Evolutionary conservation across 768 basidiomycete species (phyloP).

Genomic region (Leccinum disarticulatum): DNA sequence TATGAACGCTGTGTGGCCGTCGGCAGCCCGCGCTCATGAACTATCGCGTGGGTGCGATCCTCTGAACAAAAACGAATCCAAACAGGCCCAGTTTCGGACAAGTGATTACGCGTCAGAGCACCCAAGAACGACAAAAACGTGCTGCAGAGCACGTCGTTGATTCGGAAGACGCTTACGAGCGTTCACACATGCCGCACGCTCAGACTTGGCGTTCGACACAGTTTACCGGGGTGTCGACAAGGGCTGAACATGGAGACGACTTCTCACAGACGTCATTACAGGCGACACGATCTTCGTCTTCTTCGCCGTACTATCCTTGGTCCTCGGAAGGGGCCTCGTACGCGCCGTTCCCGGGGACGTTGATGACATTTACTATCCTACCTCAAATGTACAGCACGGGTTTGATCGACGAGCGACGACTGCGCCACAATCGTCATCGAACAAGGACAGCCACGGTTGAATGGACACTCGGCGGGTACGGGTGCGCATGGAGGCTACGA

Average conservation of each 20-base stretch:
- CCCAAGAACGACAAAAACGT: slow-evolving; percentile 53
- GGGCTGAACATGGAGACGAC: slow-evolving; percentile 10
- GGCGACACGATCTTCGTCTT: slow-evolving; percentile 22
- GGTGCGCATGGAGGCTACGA: slow-evolving; percentile 21
- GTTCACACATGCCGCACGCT: slow-evolving; percentile 23
- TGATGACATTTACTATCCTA: slow-evolving; percentile 73
- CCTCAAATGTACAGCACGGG: slow-evolving; percentile 78
- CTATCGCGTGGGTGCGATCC: slow-evolving; percentile 65
- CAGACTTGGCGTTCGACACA: slow-evolving; percentile 33
- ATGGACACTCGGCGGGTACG: slow-evolving; percentile 13
- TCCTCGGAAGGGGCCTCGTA: slow-evolving; percentile 31
- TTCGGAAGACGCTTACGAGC: slow-evolving; percentile 32
- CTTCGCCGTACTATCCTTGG: slow-evolving; percentile 48
- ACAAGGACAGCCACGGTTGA: slow-evolving; percentile 13
- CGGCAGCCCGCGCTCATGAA: slow-evolving; percentile 70
- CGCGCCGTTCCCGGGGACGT: slow-evolving; percentile 42
- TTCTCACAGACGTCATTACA: slow-evolving; percentile 10
- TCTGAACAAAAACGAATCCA: slow-evolving; percentile 11
- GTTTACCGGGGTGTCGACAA: background rate
- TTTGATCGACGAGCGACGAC: slow-evolving; percentile 52
- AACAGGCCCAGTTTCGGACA: slow-evolving; percentile 5
- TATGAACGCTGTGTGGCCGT: slow-evolving; percentile 75
- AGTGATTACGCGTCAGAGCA: slow-evolving; percentile 10
- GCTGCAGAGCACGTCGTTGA: slow-evolving; percentile 52
- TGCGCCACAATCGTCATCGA: slow-evolving; percentile 10